phyloP scores from a whole-genome alignment of 345 rosid genomes.

The Leavenworthia alabamica region DNA sequence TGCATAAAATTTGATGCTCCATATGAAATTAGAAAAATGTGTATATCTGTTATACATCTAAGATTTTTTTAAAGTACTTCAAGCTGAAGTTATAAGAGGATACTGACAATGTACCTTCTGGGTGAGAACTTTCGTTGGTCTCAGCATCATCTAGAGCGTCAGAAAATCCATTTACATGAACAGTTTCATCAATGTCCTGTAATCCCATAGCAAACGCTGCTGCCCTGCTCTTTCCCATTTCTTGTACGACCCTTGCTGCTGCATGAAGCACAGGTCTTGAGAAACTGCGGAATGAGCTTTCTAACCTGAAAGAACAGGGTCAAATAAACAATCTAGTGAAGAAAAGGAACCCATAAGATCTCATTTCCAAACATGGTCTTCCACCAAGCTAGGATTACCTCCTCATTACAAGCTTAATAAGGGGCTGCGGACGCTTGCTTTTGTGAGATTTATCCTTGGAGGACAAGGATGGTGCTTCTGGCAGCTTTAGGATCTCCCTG shows the following conservation, averaged over 20 bases:
- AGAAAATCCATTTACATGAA: conserved; percentile 51
- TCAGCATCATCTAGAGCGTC: conserved; percentile 70
- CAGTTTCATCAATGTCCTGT: conserved; percentile 88
- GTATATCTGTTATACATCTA: conserved; percentile 13
- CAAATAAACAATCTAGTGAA: conserved; percentile 11
- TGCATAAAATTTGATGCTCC: conserved; percentile 8
- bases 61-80: not conserved
- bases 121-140: conserved; percentile 62
- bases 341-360: conserved; percentile 6
- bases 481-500: conserved; percentile 92
- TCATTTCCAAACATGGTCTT: not conserved
- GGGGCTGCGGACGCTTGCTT: conserved; percentile 91
- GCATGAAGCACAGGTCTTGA: conserved; percentile 99
- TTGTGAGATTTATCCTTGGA: conserved; percentile 78
- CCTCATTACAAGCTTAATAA: conserved; percentile 96
- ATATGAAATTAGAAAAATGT: conserved; percentile 7
- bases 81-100: too few relatives aligned
- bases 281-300: conserved; percentile 98
- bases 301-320: conserved; percentile 51
- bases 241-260: conserved; percentile 97
- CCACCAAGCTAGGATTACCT: conserved; percentile 46
- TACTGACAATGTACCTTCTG: conserved; percentile 53
- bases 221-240: conserved; percentile 97
- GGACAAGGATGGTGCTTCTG: conserved; percentile 79
- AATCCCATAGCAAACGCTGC: conserved; percentile 92